phyloP scores from a whole-genome alignment of 2,329 filamentous ascomycete genomes.

The Microcyclosporella mali region DNA sequence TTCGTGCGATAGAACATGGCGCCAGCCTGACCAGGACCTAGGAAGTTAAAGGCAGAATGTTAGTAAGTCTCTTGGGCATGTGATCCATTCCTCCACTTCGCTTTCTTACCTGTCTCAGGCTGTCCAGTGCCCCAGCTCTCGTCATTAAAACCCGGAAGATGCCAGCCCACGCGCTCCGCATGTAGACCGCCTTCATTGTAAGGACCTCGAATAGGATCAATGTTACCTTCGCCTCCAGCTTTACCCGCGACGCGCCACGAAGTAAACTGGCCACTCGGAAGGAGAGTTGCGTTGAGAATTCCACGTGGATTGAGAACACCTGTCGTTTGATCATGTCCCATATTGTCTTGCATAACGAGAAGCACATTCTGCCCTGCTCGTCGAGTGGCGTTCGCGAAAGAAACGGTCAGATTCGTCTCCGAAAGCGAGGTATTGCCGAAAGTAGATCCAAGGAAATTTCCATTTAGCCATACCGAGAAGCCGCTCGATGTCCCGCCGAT shows the following conservation, averaged over 20 bases:
- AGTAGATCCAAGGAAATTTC: conserved; percentile 50
- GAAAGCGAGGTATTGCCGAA: conserved; percentile 44
- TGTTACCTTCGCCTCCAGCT: conserved; percentile 46
- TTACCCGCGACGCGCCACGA: conserved; percentile 55
- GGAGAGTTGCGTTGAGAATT: conserved; percentile 48
- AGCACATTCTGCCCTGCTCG: conserved; percentile 41
- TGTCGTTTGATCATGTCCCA: conserved; percentile 46
- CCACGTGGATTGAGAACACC: conserved; percentile 38
- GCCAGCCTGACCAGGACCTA: conserved; percentile 45
- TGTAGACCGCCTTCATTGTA: conserved; percentile 55
- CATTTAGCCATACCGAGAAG: conserved; percentile 54
- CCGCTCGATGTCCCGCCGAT: conserved; percentile 52
- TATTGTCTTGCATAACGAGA: conserved; percentile 55
- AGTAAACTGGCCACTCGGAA: conserved; percentile 40
- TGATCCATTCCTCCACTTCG: no score
- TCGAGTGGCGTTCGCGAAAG: conserved; percentile 45
- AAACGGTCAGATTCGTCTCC: conserved; percentile 38
- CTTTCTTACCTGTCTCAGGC: conserved; percentile 36
- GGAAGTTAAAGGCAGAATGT: no score
- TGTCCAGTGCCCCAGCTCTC: conserved; percentile 37
- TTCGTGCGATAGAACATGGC: conserved; percentile 52
- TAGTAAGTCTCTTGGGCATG: no score
- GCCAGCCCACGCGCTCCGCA: conserved; percentile 54
- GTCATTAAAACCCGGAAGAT: conserved; percentile 52
- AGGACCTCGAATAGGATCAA: conserved; percentile 52